phyloP scores from a whole-genome alignment of 176 grass and related monocot species.

The Oryza brachyantha region DNA sequence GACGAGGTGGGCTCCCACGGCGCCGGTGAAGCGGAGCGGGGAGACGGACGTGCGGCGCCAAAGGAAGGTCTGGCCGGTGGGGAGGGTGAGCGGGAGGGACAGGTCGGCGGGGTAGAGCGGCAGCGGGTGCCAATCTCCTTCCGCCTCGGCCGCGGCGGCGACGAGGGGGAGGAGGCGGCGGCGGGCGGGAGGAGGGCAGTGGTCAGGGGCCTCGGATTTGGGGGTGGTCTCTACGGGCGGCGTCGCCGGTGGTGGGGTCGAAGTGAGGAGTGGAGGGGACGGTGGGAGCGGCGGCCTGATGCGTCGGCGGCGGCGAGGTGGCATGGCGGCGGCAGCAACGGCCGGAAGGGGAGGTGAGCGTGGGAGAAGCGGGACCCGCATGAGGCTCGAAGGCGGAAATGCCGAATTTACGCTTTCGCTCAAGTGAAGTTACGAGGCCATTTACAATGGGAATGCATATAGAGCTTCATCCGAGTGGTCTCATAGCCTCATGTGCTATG shows the following conservation, averaged over 20 bases:
- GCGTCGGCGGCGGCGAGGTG: constrained; percentile 19
- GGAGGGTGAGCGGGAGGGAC: constrained; percentile 67
- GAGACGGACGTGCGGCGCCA: constrained; percentile 66
- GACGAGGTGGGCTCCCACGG: constrained; percentile 71
- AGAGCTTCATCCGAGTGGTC: too few relatives aligned
- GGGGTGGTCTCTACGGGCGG: not conserved
- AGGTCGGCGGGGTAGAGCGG: constrained; percentile 59
- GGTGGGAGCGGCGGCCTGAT: not conserved
- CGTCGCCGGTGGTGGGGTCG: not conserved
- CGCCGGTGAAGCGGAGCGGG: constrained; percentile 65
- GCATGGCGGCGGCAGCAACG: constrained; percentile 33
- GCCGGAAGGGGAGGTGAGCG: constrained; percentile 22
- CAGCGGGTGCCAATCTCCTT: constrained; percentile 59
- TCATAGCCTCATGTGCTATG: too few relatives aligned
- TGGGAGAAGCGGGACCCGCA: constrained; percentile 26
- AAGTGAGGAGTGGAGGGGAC: constrained; percentile 1
- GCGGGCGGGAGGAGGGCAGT: constrained; percentile 1
- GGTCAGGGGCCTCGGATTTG: constrained; percentile 22
- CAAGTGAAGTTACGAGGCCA: not conserved
- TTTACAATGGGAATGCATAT: too few relatives aligned
- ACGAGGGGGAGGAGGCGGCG: constrained; percentile 53
- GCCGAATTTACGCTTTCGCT: not conserved
- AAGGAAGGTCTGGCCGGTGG: constrained; percentile 84
- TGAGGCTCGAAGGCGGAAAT: constrained; percentile 1
- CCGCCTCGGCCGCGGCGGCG: not conserved